Evolutionary conservation across 2,329 filamentous ascomycete species (phyloP).

Genomic region (Karstenula rhodostoma): DNA sequence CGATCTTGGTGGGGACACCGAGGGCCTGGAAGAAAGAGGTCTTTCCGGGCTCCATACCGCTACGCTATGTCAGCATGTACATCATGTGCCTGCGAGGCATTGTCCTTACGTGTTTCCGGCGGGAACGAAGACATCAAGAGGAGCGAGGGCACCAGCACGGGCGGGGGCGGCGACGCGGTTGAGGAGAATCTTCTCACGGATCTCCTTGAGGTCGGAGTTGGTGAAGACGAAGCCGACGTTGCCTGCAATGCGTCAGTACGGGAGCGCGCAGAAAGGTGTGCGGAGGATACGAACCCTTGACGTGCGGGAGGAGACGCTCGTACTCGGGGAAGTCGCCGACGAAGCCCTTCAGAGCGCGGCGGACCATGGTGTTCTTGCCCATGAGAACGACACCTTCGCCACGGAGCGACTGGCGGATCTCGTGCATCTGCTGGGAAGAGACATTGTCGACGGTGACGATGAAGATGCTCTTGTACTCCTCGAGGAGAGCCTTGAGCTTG

Average conservation of each 20-base stretch:
- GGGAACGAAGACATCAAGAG: conserved; percentile 90
- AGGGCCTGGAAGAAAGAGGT: conserved; percentile 99
- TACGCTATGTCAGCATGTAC: conserved; percentile 29
- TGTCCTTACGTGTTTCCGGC: conserved; percentile 83
- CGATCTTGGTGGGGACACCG: conserved; percentile 99
- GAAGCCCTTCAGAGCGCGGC: conserved; percentile 97
- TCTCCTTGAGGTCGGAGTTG: conserved; percentile 90
- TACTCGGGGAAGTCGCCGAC: conserved; percentile 90
- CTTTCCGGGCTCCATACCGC: conserved; percentile 99
- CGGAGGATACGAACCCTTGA: conserved; percentile 69
- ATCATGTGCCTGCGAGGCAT: not conserved
- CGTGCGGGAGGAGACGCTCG: conserved; percentile 94
- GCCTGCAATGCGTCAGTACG: conserved; percentile 55
- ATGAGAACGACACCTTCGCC: conserved; percentile 94
- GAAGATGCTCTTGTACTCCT: conserved; percentile 98
- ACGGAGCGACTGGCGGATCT: conserved; percentile 93
- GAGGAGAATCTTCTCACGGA: conserved; percentile 90
- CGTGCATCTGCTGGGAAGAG: conserved; percentile 99
- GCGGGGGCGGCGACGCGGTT: conserved; percentile 98
- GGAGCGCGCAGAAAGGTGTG: conserved; percentile 8
- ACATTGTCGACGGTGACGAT: conserved; percentile 96
- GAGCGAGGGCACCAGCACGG: conserved; percentile 96
- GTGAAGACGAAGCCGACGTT: conserved; percentile 99
- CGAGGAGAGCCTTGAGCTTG: conserved; percentile 97
- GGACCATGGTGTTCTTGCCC: conserved; percentile 99